Base-by-base conservation (phyloP, 2,329 filamentous ascomycete species). In the Penicillium crustosum region DNA sequence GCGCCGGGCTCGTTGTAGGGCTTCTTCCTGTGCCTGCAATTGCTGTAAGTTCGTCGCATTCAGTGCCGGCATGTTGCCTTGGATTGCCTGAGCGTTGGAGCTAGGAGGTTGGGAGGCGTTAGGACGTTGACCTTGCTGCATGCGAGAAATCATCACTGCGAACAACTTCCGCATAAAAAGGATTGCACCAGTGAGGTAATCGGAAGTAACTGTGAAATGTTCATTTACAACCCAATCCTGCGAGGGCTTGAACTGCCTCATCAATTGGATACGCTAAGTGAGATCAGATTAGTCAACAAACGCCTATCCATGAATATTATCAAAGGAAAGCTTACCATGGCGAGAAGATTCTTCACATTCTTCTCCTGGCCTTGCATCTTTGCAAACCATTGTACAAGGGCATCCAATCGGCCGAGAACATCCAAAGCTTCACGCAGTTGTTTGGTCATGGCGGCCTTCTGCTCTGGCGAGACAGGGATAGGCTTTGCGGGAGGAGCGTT, bases 21-120 rank as follows among this genome's bases (percentile, higher is more conserved):
- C 73, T 61, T 80, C 72, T 61, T 81, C 74, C 56, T 81, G 78
- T 58, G 81, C 70, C 60, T 79, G 76, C 57, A 77, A 69, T 47
- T 76, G 79, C 57, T 81, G 77, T 10, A 81, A 70, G 57, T 80
- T 81, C 39, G 74, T 74, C 64, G 79, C 75, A 70, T 78, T 75
- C 64, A 79, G 62, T 62, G 71, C 70, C 5, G 73, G 65, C 50
- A 72, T 74, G 55, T 59, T 68, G 38, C 63, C 58, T 58, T 70
- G 70, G 15, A 51, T 61, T 10, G 60, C 39, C 59, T 66, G 67
- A 43, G 66, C 64, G 45, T 52, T 55, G 31, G 66, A 49, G 12
- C 53, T 50, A 25, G 66, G 33, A 31, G 58, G 60, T 39, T 69
- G 68, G 19, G 68, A 53, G 8, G 55, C 61, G 43, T 64, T 63